Evolutionary conservation across 257 asterid species (phyloP).

Genomic region (Pogostemon cablin): DNA sequence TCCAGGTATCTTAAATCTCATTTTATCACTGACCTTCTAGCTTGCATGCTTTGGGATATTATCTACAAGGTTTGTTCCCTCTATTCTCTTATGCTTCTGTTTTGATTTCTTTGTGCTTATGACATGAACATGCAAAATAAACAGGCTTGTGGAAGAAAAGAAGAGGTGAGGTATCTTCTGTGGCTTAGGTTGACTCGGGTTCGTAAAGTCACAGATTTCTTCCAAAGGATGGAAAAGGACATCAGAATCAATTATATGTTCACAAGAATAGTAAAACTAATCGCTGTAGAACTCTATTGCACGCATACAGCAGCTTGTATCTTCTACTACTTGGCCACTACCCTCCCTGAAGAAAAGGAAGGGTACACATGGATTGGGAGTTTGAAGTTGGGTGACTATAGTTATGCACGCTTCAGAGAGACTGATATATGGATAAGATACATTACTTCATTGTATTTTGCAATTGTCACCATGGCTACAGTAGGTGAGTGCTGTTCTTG

Average conservation of each 20-base stretch:
- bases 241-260: conserved; percentile 85
- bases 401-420: conserved; percentile 73
- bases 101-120: background rate
- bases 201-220: conserved; percentile 63
- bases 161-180: conserved; percentile 79
- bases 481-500: conserved; percentile 63
- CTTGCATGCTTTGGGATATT: conserved; percentile 77
- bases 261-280: conserved; percentile 77
- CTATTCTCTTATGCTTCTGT: background rate
- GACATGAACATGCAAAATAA: background rate
- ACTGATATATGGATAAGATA: conserved; percentile 83
- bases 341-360: conserved; percentile 73
- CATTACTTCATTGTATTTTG: conserved; percentile 81
- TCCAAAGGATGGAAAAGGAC: conserved; percentile 81
- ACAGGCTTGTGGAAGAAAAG: conserved; percentile 67
- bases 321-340: conserved; percentile 89
- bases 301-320: conserved; percentile 98
- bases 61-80: conserved; percentile 57
- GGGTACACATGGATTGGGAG: conserved; percentile 98
- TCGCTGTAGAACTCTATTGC: conserved; percentile 82
- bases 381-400: conserved; percentile 76
- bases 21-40: conserved; percentile 55
- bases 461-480: conserved; percentile 96
- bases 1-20: conserved; percentile 62
- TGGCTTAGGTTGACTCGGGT: conserved; percentile 82